Evolutionary conservation across 2,329 filamentous ascomycete genomes (phyloP).

Genomic region (Polytolypa hystricis): DNA sequence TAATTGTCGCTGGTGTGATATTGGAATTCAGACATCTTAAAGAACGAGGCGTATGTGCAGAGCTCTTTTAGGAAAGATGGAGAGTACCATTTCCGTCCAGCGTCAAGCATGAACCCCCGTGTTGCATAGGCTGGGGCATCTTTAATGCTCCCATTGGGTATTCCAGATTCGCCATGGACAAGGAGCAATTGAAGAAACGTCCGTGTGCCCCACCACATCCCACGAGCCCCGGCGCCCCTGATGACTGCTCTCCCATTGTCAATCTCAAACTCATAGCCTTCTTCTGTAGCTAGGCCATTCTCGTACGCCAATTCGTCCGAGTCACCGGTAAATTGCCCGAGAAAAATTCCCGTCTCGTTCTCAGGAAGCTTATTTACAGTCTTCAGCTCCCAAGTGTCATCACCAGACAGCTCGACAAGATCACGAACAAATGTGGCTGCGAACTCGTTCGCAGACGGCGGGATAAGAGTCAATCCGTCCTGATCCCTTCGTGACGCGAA

Average conservation of each 20-base stretch:
- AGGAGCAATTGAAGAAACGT: constrained; percentile 43
- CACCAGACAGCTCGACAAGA: constrained; percentile 30
- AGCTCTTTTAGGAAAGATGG: constrained; percentile 44
- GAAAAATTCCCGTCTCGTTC: constrained; percentile 31
- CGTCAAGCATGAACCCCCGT: constrained; percentile 45
- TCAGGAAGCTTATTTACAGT: constrained; percentile 25
- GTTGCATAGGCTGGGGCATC: no score
- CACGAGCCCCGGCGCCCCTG: constrained; percentile 43
- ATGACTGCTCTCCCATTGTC: constrained; percentile 31
- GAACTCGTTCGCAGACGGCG: constrained; percentile 40
- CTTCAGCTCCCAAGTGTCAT: constrained; percentile 33
- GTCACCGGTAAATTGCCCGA: constrained; percentile 25
- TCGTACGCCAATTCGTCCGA: constrained; percentile 33
- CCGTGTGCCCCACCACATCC: constrained; percentile 49
- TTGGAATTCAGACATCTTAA: constrained; percentile 50
- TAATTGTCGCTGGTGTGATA: constrained; percentile 49
- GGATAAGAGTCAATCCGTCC: constrained; percentile 41
- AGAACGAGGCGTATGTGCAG: constrained; percentile 50
- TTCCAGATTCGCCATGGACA: constrained; percentile 24
- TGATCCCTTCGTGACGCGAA: constrained; percentile 33
- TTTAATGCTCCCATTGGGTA: no score
- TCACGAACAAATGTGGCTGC: constrained; percentile 38
- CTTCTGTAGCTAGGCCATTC: constrained; percentile 36
- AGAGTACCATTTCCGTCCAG: constrained; percentile 47
- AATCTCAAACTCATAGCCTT: constrained; percentile 40